Evolutionary conservation across 805 yeast species (phyloP), one percentile per base, ranked within the genome.

Genomic region (Millerozyma miso): DNA sequence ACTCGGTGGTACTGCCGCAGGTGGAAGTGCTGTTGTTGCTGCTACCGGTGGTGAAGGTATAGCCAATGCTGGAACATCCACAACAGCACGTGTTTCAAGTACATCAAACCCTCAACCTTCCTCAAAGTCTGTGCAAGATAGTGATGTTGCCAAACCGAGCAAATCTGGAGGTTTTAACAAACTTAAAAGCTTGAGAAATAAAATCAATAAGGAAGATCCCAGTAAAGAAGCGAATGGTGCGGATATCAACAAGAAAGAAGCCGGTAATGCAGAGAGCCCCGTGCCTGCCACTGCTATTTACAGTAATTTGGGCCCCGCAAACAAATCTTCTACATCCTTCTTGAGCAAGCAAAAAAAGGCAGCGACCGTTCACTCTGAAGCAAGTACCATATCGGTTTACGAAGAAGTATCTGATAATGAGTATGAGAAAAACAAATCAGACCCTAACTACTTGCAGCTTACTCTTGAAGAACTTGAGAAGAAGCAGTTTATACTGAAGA

Each of bases 401-500:
- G 79, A 76, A 55, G 77, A 79, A 31, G 73, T 78, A 23, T 66
- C 71, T 29, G 76, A 75, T 47, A 56, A 44, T 16, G 82, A 77
- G 48, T 78, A 52, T 52, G 71, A 69, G 39, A 59, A 60, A 4
- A 53, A 77, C 63, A 66, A 63, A 51, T 60, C 59, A 46, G 71
- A 78, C 56, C 79, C 81, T 14, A 57, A 76, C 53, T 78, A 77
- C 58, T 55, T 76, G 52, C 74, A 71, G 51, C 51, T 62, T 12
- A 37, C 52, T 15, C 45, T 43, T 35, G 65, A 59, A 32, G 65
- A 60, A 18, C 60, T 53, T 38, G 51, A 48, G 18, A 50, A 53
- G 35, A 59, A 56, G 16, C 7, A 32, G n/a, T 20, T 20, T 15
- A 15, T 36, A 17, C 19, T 23, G 16, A 35, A 41, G n/a, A 31